Evolutionary conservation across 257 asterid genomes (phyloP), one percentile per base, ranked within the genome.

Genomic region (Leonotis leonurus): DNA sequence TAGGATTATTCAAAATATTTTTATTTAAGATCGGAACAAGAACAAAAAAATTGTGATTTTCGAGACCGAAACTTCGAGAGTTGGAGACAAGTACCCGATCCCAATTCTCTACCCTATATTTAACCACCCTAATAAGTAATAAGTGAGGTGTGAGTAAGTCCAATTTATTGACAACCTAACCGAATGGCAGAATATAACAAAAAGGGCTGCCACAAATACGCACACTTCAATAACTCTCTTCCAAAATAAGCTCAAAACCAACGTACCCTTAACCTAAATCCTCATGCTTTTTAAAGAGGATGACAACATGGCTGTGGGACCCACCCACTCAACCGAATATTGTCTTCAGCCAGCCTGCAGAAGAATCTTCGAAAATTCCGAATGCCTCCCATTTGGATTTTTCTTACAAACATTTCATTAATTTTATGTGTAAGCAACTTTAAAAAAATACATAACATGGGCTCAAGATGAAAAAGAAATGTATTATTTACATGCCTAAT

Each of bases 341-440:
- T 33, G 11, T 48, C 56, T 4, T 20, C 7, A 33, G 20, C 37
- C 24, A 37, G 62, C 39, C 63, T 45, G 37, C 20, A 2, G 56
- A 59, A n/a, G 30, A 37, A 68, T 18, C 62, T 36, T 50, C 68
- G 39, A 59, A 48, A 59, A 50, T 13, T 68, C 56, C 48, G 37
- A 58, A 24, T 27, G 35, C 17, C n/a, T 20, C 1, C 16, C 4
- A 3, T 6, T 35, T 46, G 16, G 53, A 20, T 12, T 24, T n/a
- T 7, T 25, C 30, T 12, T 12, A 14, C 16, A 37, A 37, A 6
- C 10, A 5, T 24, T 8, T n/a, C n/a, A n/a, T n/a, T n/a, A n/a
- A n/a, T n/a, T n/a, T n/a, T n/a, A n/a, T n/a, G n/a, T n/a, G n/a
- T n/a, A n/a, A n/a, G n/a, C n/a, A n/a, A n/a, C n/a, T 18, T 29